Conservation (phyloP, 805 yeast species). For the Pichia membranifaciens region DNA sequence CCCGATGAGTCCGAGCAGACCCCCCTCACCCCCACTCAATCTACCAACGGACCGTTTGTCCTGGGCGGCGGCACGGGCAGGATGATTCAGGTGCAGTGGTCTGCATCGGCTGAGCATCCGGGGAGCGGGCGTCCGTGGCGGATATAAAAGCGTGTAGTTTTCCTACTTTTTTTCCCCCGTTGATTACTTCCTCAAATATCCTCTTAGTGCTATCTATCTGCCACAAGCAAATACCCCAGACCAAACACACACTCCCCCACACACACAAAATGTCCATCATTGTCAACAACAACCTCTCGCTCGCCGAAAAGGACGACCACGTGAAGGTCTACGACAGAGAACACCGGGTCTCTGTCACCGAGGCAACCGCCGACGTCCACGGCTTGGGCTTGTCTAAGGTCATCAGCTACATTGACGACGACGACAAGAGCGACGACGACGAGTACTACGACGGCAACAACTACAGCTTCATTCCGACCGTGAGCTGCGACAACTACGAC, state of each 20-base stretch:
- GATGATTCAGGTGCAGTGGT: too few relatives aligned
- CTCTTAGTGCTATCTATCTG: not conserved
- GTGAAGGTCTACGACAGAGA: conserved; percentile 9
- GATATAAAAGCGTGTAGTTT: not conserved
- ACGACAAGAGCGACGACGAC: not conserved
- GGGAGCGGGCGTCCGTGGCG: not conserved
- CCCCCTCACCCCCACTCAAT: not conserved
- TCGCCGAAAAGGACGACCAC: conserved; percentile 6
- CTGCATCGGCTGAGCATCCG: too few relatives aligned
- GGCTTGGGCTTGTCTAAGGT: conserved; percentile 5
- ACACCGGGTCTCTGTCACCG: conserved; percentile 4
- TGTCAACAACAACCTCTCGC: conserved; percentile 9
- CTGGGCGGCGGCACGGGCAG: too few relatives aligned
- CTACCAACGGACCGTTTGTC: not conserved
- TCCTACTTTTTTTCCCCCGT: not conserved
- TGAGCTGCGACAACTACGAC: conserved; percentile 8
- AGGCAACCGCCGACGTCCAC: not conserved
- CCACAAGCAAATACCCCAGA: not conserved
- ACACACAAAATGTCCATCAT: conserved; percentile 9
- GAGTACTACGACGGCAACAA: conserved; percentile 2
- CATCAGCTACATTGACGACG: conserved; percentile 8
- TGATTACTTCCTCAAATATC: not conserved
- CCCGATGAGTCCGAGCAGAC: not conserved
- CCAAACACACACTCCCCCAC: not conserved
- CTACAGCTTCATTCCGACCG: conserved; percentile 8